Evolutionary conservation across 352 stramenopile genomes (phyloP).

Genomic region (Pythium inflatum): DNA sequence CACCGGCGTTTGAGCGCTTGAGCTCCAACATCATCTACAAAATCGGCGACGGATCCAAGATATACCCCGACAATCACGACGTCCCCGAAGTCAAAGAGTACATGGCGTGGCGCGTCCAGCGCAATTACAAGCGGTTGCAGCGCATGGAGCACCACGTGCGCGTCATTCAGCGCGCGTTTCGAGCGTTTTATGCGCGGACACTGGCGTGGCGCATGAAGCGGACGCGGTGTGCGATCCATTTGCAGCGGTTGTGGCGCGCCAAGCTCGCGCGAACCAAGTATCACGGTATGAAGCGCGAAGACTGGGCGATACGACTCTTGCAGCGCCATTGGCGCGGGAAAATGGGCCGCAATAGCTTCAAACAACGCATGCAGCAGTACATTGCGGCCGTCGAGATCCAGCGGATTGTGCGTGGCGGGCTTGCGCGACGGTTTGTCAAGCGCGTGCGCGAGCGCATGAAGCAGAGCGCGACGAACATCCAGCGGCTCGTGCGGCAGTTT

Average conservation of each 20-base stretch:
- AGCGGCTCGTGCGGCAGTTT: conserved; percentile 60
- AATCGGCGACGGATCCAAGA: conserved; percentile 79
- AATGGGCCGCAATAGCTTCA: conserved; percentile 78
- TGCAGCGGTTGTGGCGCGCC: conserved; percentile 91
- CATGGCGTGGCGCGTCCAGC: conserved; percentile 95
- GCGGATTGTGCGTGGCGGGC: conserved; percentile 81
- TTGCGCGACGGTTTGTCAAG: conserved; percentile 63
- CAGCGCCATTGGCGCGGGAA: conserved; percentile 93
- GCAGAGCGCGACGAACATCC: conserved; percentile 53
- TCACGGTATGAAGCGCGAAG: conserved; percentile 77
- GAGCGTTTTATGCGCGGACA: conserved; percentile 87
- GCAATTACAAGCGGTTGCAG: conserved; percentile 93
- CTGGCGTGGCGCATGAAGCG: conserved; percentile 76
- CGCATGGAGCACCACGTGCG: conserved; percentile 82
- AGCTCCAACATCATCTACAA: conserved; percentile 87
- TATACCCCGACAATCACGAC: conserved; percentile 64
- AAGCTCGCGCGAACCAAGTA: conserved; percentile 77
- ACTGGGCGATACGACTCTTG: conserved; percentile 91
- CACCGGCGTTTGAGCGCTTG: conserved; percentile 87
- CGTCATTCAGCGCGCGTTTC: conserved; percentile 91
- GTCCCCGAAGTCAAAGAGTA: conserved; percentile 94
- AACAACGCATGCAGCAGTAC: conserved; percentile 74
- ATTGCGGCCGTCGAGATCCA: conserved; percentile 86
- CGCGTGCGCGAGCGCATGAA: conserved; percentile 57
- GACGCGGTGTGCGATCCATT: conserved; percentile 71